Evolutionary conservation across 148 eudicot species (phyloP), one percentile per base, ranked within the genome.

Genomic region (Chenopodium berlandieri): DNA sequence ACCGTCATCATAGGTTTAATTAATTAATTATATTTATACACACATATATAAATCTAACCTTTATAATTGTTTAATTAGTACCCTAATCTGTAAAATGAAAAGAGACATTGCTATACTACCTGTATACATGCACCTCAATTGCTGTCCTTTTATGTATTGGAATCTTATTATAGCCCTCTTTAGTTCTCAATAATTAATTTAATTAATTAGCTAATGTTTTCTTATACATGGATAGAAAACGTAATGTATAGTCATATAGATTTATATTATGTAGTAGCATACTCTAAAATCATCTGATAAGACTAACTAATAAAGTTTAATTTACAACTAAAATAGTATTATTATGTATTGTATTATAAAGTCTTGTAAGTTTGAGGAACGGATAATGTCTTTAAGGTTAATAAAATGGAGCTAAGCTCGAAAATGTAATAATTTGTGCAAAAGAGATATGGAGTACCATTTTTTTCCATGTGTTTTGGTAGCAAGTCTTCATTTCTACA

Each of bases 81-180:
- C 19, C 23, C 80, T 84, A 80, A 84, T 81, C 81, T 81, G 79
- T 81, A 84, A 84, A 84, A 84, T 66, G 79, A 81, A 81, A 84
- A 84, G 71, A 46, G 67, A 75, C 14, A 64, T 76, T 71, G 86
- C 37, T n/a, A 23, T 66, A 64, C 77, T 68, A 82, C 75, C 67
- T 83, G 80, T 79, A 84, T 87, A 83, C 91, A 87, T 89, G 90
- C 88, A 89, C 83, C 86, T 85, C 10, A 79, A 76, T 86, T 31
- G 83, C 80, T 86, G 83, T 83, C 85, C 54, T 44, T 44, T 44
- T 31, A 66, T 85, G 84, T 68, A 87, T 40, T 9, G 75, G 85
- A 85, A 89, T 86, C 88, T 81, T 50, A 17, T 81, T 50, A 17
- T 20, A 30, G 30, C 67, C 64, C 20, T 80, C 69, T 75, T 71